These are phyloP conservation scores for Aspergillus luchuensis DNA, from an alignment of 2,329 filamentous ascomycete species.

Conservation along the genomic window DNA sequence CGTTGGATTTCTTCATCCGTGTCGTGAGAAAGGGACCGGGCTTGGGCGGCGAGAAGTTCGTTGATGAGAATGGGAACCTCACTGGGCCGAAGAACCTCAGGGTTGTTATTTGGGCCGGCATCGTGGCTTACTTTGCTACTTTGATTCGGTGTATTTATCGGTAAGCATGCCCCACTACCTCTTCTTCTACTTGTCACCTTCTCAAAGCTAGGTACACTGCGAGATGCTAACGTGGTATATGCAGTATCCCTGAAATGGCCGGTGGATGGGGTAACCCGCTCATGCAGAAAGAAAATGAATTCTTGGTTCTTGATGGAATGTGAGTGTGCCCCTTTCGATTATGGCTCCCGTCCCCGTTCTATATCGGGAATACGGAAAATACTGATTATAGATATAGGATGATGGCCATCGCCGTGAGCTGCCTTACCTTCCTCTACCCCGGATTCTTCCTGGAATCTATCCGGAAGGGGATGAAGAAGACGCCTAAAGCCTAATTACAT, in stretches of 20 bases:
- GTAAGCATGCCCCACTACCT: constrained; percentile 25
- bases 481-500: constrained; percentile 12
- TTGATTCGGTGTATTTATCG: constrained; percentile 49
- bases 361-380: background rate
- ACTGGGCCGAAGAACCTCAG: constrained; percentile 24
- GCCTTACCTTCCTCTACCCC: constrained; percentile 49
- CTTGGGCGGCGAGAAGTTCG: constrained; percentile 29
- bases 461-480: constrained; percentile 29
- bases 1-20: constrained; percentile 50
- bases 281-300: constrained; percentile 52
- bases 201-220: background rate
- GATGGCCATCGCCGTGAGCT: constrained; percentile 46
- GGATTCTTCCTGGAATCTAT: constrained; percentile 47
- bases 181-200: background rate
- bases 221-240: constrained; percentile 6
- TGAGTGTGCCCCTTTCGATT: constrained; percentile 30
- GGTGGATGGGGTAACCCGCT: constrained; percentile 52
- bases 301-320: constrained; percentile 52
- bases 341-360: background rate
- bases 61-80: background rate
- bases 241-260: constrained; percentile 53
- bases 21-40: constrained; percentile 31
- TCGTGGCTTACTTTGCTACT: constrained; percentile 43
- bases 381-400: constrained; percentile 36
- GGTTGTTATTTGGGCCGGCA: constrained; percentile 30